Conservation (phyloP, 1,284 basidiomycete genomes). For the Gastroboletus turbinatus region DNA sequence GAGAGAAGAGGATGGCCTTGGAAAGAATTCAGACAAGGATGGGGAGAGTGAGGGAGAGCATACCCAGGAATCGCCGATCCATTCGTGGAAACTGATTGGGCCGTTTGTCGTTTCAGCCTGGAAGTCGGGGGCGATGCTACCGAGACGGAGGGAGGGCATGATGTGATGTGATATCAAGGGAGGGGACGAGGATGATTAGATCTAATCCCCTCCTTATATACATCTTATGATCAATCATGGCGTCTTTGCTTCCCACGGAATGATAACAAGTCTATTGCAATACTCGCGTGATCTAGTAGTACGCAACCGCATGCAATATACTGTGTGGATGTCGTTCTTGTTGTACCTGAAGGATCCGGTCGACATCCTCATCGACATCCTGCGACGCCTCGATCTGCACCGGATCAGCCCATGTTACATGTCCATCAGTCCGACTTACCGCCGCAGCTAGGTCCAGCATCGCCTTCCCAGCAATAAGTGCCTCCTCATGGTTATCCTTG, state of each 20-base stretch:
- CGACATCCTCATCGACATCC: constrained; percentile 92
- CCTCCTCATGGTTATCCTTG: constrained; percentile 99
- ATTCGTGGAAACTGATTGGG: constrained; percentile 87
- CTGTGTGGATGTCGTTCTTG: constrained; percentile 91
- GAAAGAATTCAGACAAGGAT: background rate
- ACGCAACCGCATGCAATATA: constrained; percentile 88
- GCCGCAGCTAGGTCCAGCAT: constrained; percentile 92
- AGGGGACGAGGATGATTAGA: constrained; percentile 4
- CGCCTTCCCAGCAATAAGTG: constrained; percentile 91
- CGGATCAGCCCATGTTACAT: constrained; percentile 16
- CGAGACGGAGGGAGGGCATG: constrained; percentile 63
- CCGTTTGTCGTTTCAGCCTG: constrained; percentile 81
- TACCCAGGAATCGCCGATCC: constrained; percentile 88
- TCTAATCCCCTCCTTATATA: background rate
- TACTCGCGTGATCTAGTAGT: constrained; percentile 57
- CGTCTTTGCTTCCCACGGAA: constrained; percentile 50
- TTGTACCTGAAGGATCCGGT: constrained; percentile 80
- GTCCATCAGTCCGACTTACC: constrained; percentile 48
- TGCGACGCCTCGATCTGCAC: constrained; percentile 79
- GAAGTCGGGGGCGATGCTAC: constrained; percentile 80
- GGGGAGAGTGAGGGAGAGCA: constrained; percentile 6
- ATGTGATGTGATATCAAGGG: constrained; percentile 9
- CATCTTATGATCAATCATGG: constrained; percentile 35
- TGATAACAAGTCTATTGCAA: constrained; percentile 23
- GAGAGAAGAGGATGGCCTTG: constrained; percentile 86